Evolutionary conservation across 1,284 basidiomycete genomes (phyloP), one percentile per base, ranked within the genome.

Genomic region (Apiotrichum veenhuisii): DNA sequence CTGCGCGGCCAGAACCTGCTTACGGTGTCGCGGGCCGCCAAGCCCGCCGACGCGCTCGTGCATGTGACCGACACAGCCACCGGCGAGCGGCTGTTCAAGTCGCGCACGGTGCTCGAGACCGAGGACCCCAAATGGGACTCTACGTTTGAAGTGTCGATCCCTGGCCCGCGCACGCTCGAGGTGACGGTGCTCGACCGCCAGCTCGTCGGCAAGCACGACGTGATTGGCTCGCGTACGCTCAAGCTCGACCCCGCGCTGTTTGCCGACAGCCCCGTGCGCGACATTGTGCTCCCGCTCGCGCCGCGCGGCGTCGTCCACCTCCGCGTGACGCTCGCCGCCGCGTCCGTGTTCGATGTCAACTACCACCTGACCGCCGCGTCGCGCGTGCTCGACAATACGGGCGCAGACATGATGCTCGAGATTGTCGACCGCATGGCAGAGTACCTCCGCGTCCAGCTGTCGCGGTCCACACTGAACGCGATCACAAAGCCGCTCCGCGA

Each of bases 41-140:
- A 73, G 55, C 54, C 69, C 0, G 74, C 76, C 3, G 74, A 78
- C 52, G 71, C 63, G 0, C 75, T 77, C 52, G 71, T 73, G 2
- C 55, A 62, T 1, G 59, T 77, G 1, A 59, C 59, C 7, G 72
- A 75, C 53, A 62, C 61, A 20, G 63, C 62, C n/a, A 66, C 50
- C 11, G 67, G 69, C 2, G 65, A 68, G 54, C 64, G 75, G 8
- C 54, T 74, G 45, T 58, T 74, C 62, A 78, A 78, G 65, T 71
- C 71, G 7, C 59, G 70, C 22, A 78, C 76, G 0, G 64, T 75
- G 1, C 56, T 78, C 36, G 71, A 71, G 3, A 63, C 64, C 4
- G 69, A 73, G 50, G 70, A 77, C 60, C 76, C 76, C 1, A 63
- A 64, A 49, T 77, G 74, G 74, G 71, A 75, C 48, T 69, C 76